Conservation (phyloP, 768 basidiomycete species). For the Kwoniella bestiolae region DNA sequence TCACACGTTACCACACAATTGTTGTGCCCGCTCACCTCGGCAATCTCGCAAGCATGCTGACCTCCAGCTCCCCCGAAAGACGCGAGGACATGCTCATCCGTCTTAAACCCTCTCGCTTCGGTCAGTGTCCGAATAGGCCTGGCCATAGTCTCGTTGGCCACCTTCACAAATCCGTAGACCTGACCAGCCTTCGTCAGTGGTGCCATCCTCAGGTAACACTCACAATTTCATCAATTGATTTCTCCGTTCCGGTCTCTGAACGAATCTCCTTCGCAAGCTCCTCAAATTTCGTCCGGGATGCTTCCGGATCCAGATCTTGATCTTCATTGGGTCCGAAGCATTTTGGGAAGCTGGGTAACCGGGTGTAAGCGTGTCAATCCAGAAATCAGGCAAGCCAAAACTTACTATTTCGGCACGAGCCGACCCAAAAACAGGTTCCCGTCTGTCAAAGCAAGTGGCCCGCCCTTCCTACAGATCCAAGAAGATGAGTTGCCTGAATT, state of each 20-base stretch:
- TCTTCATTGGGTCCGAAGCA: conserved; percentile 90
- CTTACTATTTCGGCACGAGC: conserved; percentile 69
- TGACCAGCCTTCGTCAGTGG: conserved; percentile 64
- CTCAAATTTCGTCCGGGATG: conserved; percentile 71
- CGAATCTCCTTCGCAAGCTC: conserved; percentile 73
- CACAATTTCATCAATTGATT: conserved; percentile 26
- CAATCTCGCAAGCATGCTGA: conserved; percentile 53
- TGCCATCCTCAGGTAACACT: background rate
- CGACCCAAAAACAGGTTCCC: conserved; percentile 50
- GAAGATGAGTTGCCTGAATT: background rate
- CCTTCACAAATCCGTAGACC: conserved; percentile 91
- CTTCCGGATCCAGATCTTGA: conserved; percentile 77
- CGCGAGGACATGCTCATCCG: conserved; percentile 66
- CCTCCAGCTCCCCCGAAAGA: conserved; percentile 59
- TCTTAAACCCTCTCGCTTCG: conserved; percentile 85
- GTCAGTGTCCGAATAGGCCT: conserved; percentile 65
- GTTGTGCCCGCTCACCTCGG: conserved; percentile 34
- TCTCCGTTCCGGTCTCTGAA: conserved; percentile 57
- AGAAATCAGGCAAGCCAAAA: background rate
- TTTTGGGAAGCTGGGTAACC: conserved; percentile 68
- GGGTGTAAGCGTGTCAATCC: background rate
- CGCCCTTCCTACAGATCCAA: conserved; percentile 66
- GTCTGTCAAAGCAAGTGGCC: conserved; percentile 65
- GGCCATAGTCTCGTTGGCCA: conserved; percentile 92
- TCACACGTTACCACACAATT: background rate